These are phyloP conservation scores for Debaryomyces sp. DNA, from an alignment of 1,139 yeast genomes.

Conservation along the genomic window DNA sequence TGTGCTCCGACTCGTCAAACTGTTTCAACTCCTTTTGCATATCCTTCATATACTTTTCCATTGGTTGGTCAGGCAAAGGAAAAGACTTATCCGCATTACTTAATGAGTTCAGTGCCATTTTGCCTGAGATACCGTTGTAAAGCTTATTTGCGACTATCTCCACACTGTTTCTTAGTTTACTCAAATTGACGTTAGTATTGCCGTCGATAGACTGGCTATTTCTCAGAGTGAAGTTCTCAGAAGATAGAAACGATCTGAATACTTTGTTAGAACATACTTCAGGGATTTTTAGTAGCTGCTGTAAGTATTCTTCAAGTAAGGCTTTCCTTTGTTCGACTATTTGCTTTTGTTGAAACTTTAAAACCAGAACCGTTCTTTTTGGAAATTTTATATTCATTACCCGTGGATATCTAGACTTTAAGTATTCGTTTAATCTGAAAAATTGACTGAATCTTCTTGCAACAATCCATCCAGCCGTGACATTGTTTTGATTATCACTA, in stretches of 20 bases:
- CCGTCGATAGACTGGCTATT: conserved; percentile 37
- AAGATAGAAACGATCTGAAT: conserved; percentile 76
- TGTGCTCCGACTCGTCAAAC: conserved; percentile 33
- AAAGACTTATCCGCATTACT: neutral
- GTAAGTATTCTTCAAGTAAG: conserved; percentile 65
- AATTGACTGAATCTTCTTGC: conserved; percentile 89
- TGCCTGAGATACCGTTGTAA: conserved; percentile 46
- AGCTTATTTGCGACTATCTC: conserved; percentile 47
- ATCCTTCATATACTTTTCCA: conserved; percentile 37
- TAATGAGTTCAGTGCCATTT: conserved; percentile 16
- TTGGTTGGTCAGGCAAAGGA: conserved; percentile 11
- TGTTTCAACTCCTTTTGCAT: conserved; percentile 47
- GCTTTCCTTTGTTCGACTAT: conserved; percentile 66
- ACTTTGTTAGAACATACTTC: conserved; percentile 74
- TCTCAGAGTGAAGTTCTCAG: conserved; percentile 59
- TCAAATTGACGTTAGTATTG: conserved; percentile 11
- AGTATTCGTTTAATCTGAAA: conserved; percentile 66
- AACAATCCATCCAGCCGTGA: conserved; percentile 83
- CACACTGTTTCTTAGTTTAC: conserved; percentile 18
- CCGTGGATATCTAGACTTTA: conserved; percentile 54
- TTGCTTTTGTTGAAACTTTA: conserved; percentile 64
- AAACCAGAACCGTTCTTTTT: conserved; percentile 59
- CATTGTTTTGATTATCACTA: conserved; percentile 43
- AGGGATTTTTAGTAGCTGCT: conserved; percentile 57
- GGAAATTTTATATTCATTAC: conserved; percentile 62